These are phyloP conservation scores for Misopates orontium DNA, from an alignment of 257 asterid genomes.

Conservation along the genomic window DNA sequence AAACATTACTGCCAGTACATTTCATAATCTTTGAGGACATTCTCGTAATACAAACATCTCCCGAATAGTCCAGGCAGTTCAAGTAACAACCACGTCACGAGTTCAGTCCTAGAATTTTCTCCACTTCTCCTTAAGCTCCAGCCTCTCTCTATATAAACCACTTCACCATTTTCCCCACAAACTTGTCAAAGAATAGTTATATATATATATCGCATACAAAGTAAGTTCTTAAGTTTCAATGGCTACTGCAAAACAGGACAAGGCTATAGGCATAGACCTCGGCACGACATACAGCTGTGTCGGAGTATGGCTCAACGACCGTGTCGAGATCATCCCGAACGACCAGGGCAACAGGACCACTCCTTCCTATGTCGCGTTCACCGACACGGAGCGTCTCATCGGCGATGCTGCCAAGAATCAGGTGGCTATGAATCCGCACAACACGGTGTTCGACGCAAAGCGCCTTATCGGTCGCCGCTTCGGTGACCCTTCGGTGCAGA, in stretches of 20 bases:
- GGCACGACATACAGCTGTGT: constrained; percentile 70
- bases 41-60: background rate
- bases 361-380: constrained; percentile 65
- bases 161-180: background rate
- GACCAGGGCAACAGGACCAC: constrained; percentile 67
- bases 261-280: constrained; percentile 58
- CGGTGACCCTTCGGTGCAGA: constrained; percentile 56
- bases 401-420: constrained; percentile 66
- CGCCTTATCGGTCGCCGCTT: constrained; percentile 56
- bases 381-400: constrained; percentile 55
- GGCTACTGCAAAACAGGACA: constrained; percentile 44
- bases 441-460: constrained; percentile 65
- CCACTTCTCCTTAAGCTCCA: background rate
- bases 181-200: background rate
- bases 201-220: too few relatives aligned
- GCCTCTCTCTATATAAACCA: background rate
- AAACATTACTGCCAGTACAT: too few relatives aligned
- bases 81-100: background rate
- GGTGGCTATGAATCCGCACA: constrained; percentile 62
- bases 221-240: constrained; percentile 2
- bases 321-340: constrained; percentile 62
- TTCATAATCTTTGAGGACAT: too few relatives aligned
- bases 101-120: background rate
- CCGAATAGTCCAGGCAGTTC: background rate
- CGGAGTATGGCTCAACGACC: constrained; percentile 61